These are phyloP conservation scores for Porodaedalea pini DNA, from an alignment of 1,284 basidiomycete species.

Conservation along the genomic window DNA sequence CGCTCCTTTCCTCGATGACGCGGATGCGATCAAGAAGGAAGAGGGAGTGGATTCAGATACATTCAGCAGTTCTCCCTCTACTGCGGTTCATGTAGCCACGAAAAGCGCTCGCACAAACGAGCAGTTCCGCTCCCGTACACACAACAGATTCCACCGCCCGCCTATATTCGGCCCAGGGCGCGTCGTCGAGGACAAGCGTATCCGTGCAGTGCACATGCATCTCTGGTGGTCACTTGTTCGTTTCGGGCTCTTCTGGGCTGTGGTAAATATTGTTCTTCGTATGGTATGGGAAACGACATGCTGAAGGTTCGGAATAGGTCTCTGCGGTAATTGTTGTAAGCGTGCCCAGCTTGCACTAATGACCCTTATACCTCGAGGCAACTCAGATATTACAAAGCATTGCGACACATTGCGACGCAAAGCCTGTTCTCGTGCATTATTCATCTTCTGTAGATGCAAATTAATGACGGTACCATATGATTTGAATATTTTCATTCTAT, in stretches of 20 bases:
- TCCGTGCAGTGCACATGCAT: conserved; percentile 34
- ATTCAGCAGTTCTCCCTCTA: not conserved
- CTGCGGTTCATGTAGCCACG: not conserved
- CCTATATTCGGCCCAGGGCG: conserved; percentile 40
- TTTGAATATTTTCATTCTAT: too few relatives aligned
- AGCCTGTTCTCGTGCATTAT: too few relatives aligned
- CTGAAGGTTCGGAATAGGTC: not conserved
- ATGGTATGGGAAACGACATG: too few relatives aligned
- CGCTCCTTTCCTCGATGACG: conserved; percentile 10
- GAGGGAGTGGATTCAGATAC: not conserved
- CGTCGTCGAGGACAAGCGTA: conserved; percentile 37
- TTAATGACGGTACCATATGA: too few relatives aligned
- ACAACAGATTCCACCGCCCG: conserved; percentile 28
- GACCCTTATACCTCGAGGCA: not conserved
- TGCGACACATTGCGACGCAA: too few relatives aligned
- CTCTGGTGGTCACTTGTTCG: conserved; percentile 32
- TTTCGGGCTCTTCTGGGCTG: conserved; percentile 26
- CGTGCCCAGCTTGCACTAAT: conserved; percentile 2
- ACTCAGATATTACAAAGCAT: too few relatives aligned
- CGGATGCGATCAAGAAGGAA: not conserved
- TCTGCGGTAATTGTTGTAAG: conserved; percentile 5
- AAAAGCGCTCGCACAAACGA: not conserved
- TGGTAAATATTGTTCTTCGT: conserved; percentile 23
- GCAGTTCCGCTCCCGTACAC: not conserved
- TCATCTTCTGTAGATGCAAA: too few relatives aligned